Evolutionary conservation across 805 yeast species (phyloP), one percentile per base, ranked within the genome.

Genomic region (Candida berthetii): DNA sequence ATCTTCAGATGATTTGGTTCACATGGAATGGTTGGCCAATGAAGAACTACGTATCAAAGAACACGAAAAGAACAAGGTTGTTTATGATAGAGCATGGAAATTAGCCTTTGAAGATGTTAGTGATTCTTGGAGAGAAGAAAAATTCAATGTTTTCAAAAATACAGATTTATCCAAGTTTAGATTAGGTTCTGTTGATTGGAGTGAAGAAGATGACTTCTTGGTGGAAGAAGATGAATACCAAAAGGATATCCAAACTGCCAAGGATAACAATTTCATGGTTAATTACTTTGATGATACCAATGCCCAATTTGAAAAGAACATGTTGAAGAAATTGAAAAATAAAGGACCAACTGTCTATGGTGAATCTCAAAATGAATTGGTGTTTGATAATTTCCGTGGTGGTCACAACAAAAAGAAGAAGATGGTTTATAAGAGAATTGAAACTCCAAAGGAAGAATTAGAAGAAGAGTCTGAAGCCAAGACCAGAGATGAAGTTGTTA

Each of bases 21-120:
- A 82, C 53, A 83, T 85, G 90, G 90, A 82, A 55, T 83, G 90
- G 90, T 78, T 85, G 85, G 91, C 89, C 1, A 74, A 80, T 55
- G 91, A 84, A 61, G 93, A 85, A 57, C 68, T 74, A 24, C 72
- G 87, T 50, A 74, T 71, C 50, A 65, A 71, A 46, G 85, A 80
- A 55, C 81, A 80, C 54, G 76, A 76, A 36, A 77, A 76, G 59
- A 68, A 80, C 44, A 76, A 74, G 60, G 78, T 76, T 50, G 77
- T 80, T 28, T 85, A 82, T 63, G 76, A 81, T 48, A 77, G 74
- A 53, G 78, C 82, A 18, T 89, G 91, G 87, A 77, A 74, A 49
- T 69, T 74, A 41, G 95, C 93, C 2, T 90, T 85, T 56, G 82
- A 78, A 50, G 87, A 84, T 58, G 87, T 85, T 39, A 76, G 75